Percentiles rank a stretch among this genome's conserved stretches.
Evolutionary conservation across 2,329 filamentous ascomycete species (phyloP).

Genomic region (Alternaria postmessia): DNA sequence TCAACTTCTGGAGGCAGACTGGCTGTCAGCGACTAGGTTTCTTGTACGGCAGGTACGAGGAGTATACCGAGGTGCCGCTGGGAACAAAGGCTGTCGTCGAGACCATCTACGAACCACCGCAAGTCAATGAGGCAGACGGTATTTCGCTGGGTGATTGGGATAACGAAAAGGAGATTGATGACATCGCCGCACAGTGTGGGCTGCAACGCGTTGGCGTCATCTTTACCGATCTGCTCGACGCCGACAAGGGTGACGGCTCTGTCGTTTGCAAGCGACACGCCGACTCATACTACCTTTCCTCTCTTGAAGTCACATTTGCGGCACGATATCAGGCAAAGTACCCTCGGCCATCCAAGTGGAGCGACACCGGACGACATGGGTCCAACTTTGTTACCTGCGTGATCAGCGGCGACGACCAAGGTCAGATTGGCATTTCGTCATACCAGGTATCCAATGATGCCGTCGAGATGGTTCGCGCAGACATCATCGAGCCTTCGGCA

Average conservation of each 20-base stretch:
- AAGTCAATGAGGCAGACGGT: slow-evolving; percentile 87
- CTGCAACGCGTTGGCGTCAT: slow-evolving; percentile 90
- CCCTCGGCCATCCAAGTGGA: slow-evolving; percentile 94
- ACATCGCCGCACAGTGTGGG: slow-evolving; percentile 82
- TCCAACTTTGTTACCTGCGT: slow-evolving; percentile 98
- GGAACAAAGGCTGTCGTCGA: slow-evolving; percentile 96
- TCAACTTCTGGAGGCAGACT: slow-evolving; percentile 90
- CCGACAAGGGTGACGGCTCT: slow-evolving; percentile 80
- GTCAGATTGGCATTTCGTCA: slow-evolving; percentile 85
- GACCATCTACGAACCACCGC: slow-evolving; percentile 95
- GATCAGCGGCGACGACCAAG: slow-evolving; percentile 88
- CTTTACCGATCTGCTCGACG: slow-evolving; percentile 89
- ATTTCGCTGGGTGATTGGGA: slow-evolving; percentile 86
- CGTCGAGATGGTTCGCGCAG: slow-evolving; percentile 94
- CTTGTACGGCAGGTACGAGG: slow-evolving; percentile 87
- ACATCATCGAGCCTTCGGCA: slow-evolving; percentile 93
- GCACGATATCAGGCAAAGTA: slow-evolving; percentile 86
- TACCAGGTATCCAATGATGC: slow-evolving; percentile 97
- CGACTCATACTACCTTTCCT: slow-evolving; percentile 93
- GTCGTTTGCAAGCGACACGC: slow-evolving; percentile 95
- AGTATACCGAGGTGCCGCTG: slow-evolving; percentile 91
- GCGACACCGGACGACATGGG: slow-evolving; percentile 90
- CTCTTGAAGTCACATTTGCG: slow-evolving; percentile 89
- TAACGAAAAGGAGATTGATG: slow-evolving; percentile 81
- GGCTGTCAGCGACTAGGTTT: slow-evolving; percentile 87